A percentile compares a stretch with the other conserved stretches of the same genome.
Conservation (phyloP, 2,329 filamentous ascomycete genomes). For the Xylariaceae sp. region DNA sequence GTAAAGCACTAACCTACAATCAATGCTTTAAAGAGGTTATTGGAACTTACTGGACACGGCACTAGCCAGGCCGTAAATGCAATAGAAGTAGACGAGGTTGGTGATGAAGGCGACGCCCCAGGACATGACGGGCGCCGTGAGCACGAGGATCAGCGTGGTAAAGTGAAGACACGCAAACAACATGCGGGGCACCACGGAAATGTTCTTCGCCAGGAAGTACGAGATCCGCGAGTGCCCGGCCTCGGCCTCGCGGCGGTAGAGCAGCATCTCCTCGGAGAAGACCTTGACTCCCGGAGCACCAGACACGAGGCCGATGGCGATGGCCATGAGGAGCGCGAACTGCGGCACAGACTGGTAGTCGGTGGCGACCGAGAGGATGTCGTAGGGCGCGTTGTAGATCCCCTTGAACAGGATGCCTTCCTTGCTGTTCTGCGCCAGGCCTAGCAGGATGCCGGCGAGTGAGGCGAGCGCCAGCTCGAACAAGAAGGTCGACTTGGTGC, state of each 20-base stretch:
- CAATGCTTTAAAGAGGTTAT: too few relatives aligned
- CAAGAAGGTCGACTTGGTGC: constrained; percentile 44
- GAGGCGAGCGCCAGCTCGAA: constrained; percentile 50
- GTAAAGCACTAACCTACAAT: too few relatives aligned
- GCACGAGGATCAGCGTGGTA: constrained; percentile 43
- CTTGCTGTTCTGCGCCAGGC: constrained; percentile 44
- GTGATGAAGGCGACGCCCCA: constrained; percentile 44
- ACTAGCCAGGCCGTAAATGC: constrained; percentile 51
- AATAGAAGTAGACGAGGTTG: constrained; percentile 53
- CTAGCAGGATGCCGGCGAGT: constrained; percentile 49
- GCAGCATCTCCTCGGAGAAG: constrained; percentile 51
- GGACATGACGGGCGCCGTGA: constrained; percentile 45
- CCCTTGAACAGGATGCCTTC: constrained; percentile 50
- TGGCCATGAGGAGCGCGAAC: constrained; percentile 46
- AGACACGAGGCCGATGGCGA: constrained; percentile 51
- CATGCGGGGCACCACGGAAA: constrained; percentile 48
- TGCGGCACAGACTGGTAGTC: constrained; percentile 47
- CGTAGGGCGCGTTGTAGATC: constrained; percentile 45
- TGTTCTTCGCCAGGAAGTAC: constrained; percentile 52
- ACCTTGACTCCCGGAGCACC: constrained; percentile 50
- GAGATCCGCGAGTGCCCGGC: constrained; percentile 51
- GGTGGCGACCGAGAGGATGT: constrained; percentile 44
- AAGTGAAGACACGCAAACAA: constrained; percentile 49
- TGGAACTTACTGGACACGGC: constrained; percentile 37
- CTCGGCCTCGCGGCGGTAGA: constrained; percentile 50